Evolutionary conservation across 352 stramenopile genomes (phyloP).

Genomic region (Globisporangium recalcitrans): DNA sequence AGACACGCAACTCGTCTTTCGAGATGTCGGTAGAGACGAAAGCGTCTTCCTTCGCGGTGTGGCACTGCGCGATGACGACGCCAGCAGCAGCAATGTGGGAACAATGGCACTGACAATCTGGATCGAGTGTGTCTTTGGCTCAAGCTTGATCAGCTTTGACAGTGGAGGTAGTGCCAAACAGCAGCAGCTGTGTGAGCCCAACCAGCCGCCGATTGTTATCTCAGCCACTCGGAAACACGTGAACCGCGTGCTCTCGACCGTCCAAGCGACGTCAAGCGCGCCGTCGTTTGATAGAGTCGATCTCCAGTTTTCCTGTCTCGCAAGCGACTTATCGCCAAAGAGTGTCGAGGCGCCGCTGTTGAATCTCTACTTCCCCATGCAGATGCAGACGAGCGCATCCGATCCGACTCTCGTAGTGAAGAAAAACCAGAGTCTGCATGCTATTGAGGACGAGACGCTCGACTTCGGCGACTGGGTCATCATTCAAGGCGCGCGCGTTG

Average conservation of each 20-base stretch:
- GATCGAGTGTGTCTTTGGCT: slow-evolving; percentile 10
- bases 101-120: slow-evolving; percentile 1
- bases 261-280: slow-evolving; percentile 6
- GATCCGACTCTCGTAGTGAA: not conserved
- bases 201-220: slow-evolving; percentile 1
- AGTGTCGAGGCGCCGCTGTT: not conserved
- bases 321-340: not conserved
- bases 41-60: slow-evolving; percentile 7
- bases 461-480: slow-evolving; percentile 3
- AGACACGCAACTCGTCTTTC: slow-evolving; percentile 12
- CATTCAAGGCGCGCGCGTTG: not conserved
- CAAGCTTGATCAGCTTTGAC: slow-evolving; percentile 1
- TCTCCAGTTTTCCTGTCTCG: slow-evolving; percentile 7
- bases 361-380: slow-evolving; percentile 5
- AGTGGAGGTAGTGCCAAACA: not conserved
- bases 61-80: not conserved
- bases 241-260: slow-evolving; percentile 13
- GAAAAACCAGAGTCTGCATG: not conserved
- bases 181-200: slow-evolving; percentile 3
- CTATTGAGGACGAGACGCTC: slow-evolving; percentile 1
- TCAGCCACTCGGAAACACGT: not conserved
- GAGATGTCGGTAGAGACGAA: not conserved
- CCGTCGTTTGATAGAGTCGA: slow-evolving; percentile 4
- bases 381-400: not conserved
- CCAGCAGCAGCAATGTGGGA: not conserved